Percentiles rank a stretch among this genome's conserved stretches.
phyloP scores from a whole-genome alignment of 192 early-diverging fungal species.

The Thamnidium elegans region DNA sequence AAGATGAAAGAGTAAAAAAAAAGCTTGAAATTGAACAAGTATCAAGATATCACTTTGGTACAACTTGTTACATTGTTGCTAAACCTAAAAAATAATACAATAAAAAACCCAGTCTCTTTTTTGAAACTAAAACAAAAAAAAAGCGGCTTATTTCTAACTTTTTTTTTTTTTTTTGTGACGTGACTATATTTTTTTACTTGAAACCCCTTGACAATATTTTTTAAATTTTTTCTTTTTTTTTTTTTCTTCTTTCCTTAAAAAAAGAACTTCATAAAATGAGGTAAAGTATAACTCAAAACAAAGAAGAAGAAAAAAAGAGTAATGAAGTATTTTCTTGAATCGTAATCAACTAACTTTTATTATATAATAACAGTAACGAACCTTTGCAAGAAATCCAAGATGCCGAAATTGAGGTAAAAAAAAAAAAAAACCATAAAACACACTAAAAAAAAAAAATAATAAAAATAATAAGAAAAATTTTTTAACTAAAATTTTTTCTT shows the following conservation, averaged over 20 bases:
- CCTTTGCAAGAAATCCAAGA: constrained; percentile 31
- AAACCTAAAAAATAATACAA: constrained; percentile 27
- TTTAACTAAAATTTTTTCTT: background rate
- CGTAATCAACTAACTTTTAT: constrained; percentile 1
- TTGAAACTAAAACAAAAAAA: too few relatives aligned
- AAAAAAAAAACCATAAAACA: too few relatives aligned
- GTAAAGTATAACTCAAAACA: background rate
- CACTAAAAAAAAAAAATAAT: background rate
- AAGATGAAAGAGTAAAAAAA: constrained; percentile 40
- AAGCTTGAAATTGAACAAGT: constrained; percentile 50
- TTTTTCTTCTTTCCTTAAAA: constrained; percentile 16
- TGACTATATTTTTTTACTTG: too few relatives aligned
- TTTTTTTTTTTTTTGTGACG: too few relatives aligned
- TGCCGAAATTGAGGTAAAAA: constrained; percentile 32
- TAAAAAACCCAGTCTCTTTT: background rate
- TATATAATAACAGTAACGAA: constrained; percentile 22
- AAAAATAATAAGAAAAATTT: background rate
- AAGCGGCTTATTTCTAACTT: too few relatives aligned
- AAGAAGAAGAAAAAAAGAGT: background rate
- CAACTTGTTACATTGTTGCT: constrained; percentile 57
- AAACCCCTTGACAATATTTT: background rate
- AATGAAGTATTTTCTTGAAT: background rate
- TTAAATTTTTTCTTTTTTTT: constrained; percentile 12
- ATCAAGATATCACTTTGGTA: constrained; percentile 63
- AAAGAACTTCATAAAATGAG: constrained; percentile 13